Percentiles rank a stretch among this genome's conserved stretches.
phyloP scores from a whole-genome alignment of 805 yeast species.

The Isabelozyma gotoi region DNA sequence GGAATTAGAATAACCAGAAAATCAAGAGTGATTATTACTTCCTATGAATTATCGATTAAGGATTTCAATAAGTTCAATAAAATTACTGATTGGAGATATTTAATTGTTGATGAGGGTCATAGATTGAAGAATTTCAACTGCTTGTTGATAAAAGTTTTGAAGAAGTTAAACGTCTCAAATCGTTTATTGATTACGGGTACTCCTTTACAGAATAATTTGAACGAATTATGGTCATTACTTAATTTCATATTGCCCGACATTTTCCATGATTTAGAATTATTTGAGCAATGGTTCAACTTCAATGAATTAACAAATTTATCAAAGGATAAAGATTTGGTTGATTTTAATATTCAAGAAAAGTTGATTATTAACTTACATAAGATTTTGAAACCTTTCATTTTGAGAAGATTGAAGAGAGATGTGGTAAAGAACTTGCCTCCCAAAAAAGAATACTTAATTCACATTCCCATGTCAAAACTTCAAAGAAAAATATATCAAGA shows the following conservation, averaged over 20 bases:
- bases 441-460: constrained; percentile 84
- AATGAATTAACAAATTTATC: constrained; percentile 48
- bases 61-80: constrained; percentile 59
- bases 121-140: constrained; percentile 84
- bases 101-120: constrained; percentile 96
- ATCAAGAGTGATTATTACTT: constrained; percentile 65
- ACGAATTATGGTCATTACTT: constrained; percentile 88
- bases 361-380: constrained; percentile 79
- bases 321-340: constrained; percentile 50
- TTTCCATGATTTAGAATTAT: constrained; percentile 83
- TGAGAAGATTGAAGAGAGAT: constrained; percentile 76
- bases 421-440: constrained; percentile 76
- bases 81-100: constrained; percentile 65
- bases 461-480: constrained; percentile 59
- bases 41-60: constrained; percentile 75
- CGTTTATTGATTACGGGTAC: constrained; percentile 91
- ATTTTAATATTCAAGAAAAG: constrained; percentile 49
- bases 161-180: constrained; percentile 64
- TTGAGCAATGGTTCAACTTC: constrained; percentile 94
- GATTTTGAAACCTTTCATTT: constrained; percentile 81
- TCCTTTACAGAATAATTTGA: constrained; percentile 86
- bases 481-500: constrained; percentile 66
- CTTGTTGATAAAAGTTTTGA: constrained; percentile 67
- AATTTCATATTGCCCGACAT: constrained; percentile 92
- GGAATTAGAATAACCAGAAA: constrained; percentile 30